These are phyloP conservation scores for Fusarium protoensiforme DNA, from an alignment of 2,329 filamentous ascomycete species.

Conservation along the genomic window DNA sequence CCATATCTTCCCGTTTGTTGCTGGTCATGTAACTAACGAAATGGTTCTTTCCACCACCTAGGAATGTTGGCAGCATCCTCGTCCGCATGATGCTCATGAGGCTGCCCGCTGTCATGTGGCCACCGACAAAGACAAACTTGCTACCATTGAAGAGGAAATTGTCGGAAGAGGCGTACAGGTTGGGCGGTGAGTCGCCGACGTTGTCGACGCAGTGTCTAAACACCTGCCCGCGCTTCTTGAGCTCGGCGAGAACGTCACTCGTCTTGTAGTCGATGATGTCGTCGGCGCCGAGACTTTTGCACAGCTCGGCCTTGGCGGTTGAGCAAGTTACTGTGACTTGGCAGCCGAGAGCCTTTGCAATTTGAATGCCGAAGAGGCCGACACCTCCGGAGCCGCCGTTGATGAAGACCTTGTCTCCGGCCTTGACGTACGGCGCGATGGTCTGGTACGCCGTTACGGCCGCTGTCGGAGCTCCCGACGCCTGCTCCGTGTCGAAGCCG, in stretches of 20 bases:
- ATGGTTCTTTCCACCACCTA: constrained; percentile 55
- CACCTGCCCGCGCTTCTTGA: constrained; percentile 59
- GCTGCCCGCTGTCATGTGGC: constrained; percentile 45
- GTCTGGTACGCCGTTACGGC: constrained; percentile 61
- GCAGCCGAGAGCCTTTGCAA: constrained; percentile 71
- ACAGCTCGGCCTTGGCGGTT: constrained; percentile 66
- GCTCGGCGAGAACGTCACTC: constrained; percentile 56
- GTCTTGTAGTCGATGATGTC: constrained; percentile 71
- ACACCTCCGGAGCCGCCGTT: constrained; percentile 74
- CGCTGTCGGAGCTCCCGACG: constrained; percentile 56
- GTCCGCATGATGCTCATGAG: constrained; percentile 38
- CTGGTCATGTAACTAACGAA: constrained; percentile 54
- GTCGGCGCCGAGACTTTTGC: constrained; percentile 70
- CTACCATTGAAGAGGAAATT: constrained; percentile 60
- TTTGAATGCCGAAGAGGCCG: constrained; percentile 71
- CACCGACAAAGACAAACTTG: constrained; percentile 63
- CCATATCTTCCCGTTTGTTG: constrained; percentile 58
- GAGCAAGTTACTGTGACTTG: constrained; percentile 72
- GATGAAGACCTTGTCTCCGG: constrained; percentile 70
- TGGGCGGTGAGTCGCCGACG: constrained; percentile 59
- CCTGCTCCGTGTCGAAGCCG: constrained; percentile 53
- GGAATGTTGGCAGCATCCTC: constrained; percentile 46
- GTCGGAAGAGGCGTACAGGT: constrained; percentile 64
- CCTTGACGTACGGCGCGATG: constrained; percentile 58
- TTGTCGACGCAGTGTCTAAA: constrained; percentile 70